These are phyloP conservation scores for Ceratorhiza oryzae-sativae DNA, from an alignment of 1,284 basidiomycete species.

Conservation along the genomic window DNA sequence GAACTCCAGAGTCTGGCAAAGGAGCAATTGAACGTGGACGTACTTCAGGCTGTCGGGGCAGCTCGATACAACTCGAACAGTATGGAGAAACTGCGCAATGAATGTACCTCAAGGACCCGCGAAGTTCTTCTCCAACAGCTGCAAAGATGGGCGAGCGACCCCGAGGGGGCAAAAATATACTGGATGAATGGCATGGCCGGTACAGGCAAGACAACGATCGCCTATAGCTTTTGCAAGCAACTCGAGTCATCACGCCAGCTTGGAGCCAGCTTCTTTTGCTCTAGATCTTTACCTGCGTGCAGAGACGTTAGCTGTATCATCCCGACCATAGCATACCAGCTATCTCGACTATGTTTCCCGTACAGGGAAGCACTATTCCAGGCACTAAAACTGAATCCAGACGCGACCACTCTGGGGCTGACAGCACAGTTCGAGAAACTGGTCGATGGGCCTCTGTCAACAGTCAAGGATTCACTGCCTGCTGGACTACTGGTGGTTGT, in stretches of 20 bases:
- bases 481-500: conserved; percentile 11
- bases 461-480: background rate
- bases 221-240: conserved; percentile 44
- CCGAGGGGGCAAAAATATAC: conserved; percentile 39
- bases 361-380: background rate
- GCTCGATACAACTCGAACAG: too few species aligned
- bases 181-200: conserved; percentile 47
- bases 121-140: conserved; percentile 41
- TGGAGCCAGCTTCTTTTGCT: conserved; percentile 49
- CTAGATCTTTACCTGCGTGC: conserved; percentile 40
- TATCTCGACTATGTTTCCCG: conserved; percentile 5
- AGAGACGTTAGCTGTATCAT: conserved; percentile 17
- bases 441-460: background rate
- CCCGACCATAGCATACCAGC: conserved; percentile 39
- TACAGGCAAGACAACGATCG: conserved; percentile 46
- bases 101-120: conserved; percentile 42
- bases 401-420: background rate
- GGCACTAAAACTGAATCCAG: background rate
- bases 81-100: too few species aligned
- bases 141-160: conserved; percentile 37
- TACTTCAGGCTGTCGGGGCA: too few species aligned
- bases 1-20: too few species aligned
- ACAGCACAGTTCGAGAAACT: conserved; percentile 27
- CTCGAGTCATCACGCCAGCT: conserved; percentile 42
- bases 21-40: too few species aligned